Evolutionary conservation across 345 rosid species (phyloP), one percentile per base, ranked within the genome.

Genomic region (Eucalyptus pauciflora): DNA sequence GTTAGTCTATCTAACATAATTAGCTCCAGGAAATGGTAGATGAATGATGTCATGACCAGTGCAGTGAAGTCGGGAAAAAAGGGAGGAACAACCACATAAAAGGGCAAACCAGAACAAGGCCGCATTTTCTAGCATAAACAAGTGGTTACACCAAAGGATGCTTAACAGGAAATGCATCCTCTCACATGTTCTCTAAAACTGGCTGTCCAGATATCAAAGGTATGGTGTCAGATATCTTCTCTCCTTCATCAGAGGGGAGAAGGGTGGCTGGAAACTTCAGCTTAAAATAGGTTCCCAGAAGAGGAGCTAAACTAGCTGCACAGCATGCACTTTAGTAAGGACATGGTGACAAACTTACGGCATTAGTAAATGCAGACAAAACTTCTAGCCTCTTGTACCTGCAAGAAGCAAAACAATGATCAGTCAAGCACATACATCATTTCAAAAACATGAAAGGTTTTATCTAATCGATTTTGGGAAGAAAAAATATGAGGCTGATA

Each of bases 371-470:
- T 88, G 99, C 99, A 58, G 99, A 92, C 90, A 98, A 91, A 89
- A 96, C 98, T 94, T 97, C 99, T 88, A 98, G 97, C 89, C 99
- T 93, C 89, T 95, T 96, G 94, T 96, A 96, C 92, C 99, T 98
- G 94, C 62, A 76, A 87, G 64, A 87, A 76, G 90, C 33, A 50
- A 86, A 58, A 31, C 83, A 88, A 91, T 25, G 85, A 76, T 76
- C 29, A 6, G 85, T 37, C 85, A 20, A 41, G 85, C 85, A 20
- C 29, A 6, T 17, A 6, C 29, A 76, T 76, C 7, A 11, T 76
- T 41, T 76, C 48, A 41, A 41, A 76, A 76, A 76, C 15, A 41
- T 6, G 85, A 41, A 76, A 76, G 83, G 85, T 17, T 41, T 37
- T 20, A 76, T 76, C 48, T 76, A 41, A 41, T 41, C 1, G 25